phyloP scores from a whole-genome alignment of 23 red algal genomes.

The Gracilaria gracilis region DNA sequence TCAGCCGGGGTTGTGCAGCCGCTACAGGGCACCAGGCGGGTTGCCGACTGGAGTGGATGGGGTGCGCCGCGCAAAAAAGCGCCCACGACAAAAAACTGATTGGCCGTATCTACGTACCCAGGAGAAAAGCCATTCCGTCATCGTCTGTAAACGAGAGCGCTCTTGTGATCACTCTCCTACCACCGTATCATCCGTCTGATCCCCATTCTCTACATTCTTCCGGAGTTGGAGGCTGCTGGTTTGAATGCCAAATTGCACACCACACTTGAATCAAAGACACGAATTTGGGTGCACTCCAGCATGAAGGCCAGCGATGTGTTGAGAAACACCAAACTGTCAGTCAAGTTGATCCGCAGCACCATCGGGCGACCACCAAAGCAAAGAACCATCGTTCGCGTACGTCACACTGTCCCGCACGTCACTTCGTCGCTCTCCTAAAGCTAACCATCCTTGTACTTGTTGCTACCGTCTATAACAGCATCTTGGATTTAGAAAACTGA shows the following conservation, averaged over 20 bases:
- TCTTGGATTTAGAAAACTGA: conserved; percentile 57
- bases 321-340: conserved; percentile 58
- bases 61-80: not conserved
- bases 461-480: conserved; percentile 1
- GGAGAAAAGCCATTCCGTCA: not conserved
- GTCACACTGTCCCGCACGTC: not conserved
- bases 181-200: not conserved
- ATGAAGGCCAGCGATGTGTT: conserved; percentile 40
- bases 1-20: not conserved
- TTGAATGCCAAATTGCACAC: not conserved
- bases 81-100: not conserved
- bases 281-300: not conserved
- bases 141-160: not conserved
- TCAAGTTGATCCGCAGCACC: conserved; percentile 68
- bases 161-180: not conserved
- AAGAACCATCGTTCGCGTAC: conserved; percentile 55
- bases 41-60: not conserved
- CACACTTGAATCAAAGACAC: not conserved
- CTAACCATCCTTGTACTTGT: not conserved
- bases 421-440: not conserved
- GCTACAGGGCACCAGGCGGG: not conserved
- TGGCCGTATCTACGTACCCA: not conserved
- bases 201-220: not conserved
- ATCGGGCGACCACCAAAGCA: conserved; percentile 56
- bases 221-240: no score